A percentile compares a stretch with the other conserved stretches of the same genome.
These are phyloP conservation scores for Trichosporon faecale DNA, from an alignment of 1,284 basidiomycete genomes.

Conservation along the genomic window DNA sequence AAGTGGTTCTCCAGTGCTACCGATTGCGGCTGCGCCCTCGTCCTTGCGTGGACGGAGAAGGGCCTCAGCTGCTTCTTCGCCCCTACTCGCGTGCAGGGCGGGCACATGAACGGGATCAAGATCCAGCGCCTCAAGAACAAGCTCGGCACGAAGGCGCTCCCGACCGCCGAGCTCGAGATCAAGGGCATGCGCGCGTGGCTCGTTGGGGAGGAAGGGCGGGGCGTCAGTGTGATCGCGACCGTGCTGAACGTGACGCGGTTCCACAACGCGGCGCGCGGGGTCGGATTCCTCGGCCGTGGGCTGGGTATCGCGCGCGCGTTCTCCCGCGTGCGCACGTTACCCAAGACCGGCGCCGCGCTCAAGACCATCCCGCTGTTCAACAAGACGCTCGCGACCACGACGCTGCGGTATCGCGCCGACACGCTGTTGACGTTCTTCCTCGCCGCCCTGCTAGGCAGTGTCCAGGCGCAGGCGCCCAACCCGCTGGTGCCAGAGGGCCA, in stretches of 20 bases:
- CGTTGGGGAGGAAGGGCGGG: conserved; percentile 62
- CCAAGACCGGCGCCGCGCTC: conserved; percentile 55
- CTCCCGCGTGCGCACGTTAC: conserved; percentile 56
- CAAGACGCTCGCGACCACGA: conserved; percentile 60
- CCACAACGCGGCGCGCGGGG: conserved; percentile 47
- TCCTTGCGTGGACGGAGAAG: conserved; percentile 43
- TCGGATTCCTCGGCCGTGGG: conserved; percentile 61
- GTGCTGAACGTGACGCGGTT: conserved; percentile 73
- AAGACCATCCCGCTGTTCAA: conserved; percentile 53
- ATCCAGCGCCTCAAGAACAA: conserved; percentile 75
- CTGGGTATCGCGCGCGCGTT: conserved; percentile 65
- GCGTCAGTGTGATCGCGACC: conserved; percentile 66
- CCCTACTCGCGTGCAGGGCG: conserved; percentile 38
- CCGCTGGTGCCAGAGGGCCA: conserved; percentile 17
- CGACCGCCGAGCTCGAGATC: conserved; percentile 72
- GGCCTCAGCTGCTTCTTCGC: conserved; percentile 66
- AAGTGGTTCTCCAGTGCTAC: conserved; percentile 84
- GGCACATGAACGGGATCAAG: conserved; percentile 63
- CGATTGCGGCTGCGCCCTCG: conserved; percentile 51
- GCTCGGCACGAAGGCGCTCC: conserved; percentile 70
- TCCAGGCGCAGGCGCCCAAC: conserved; percentile 56
- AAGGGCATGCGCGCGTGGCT: conserved; percentile 64
- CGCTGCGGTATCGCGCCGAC: conserved; percentile 64
- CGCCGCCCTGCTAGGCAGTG: conserved; percentile 61
- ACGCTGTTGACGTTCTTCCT: conserved; percentile 63